Base-by-base conservation (phyloP, 2,329 filamentous ascomycete species). In the Alternaria brassicicola region DNA sequence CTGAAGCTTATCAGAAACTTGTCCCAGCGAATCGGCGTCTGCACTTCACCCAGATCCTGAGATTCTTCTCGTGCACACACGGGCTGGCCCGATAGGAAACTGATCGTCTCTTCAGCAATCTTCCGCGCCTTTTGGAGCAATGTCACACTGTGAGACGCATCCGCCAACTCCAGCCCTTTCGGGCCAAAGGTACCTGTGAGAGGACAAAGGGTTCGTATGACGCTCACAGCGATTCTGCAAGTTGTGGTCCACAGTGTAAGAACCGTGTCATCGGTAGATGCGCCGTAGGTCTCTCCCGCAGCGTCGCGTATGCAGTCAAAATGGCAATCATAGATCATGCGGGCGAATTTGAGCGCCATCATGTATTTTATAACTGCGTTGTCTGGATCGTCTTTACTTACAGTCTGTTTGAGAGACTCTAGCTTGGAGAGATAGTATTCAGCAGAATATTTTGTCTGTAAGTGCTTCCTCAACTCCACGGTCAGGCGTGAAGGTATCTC, bases 1-100 rank as follows among this genome's bases (percentile, higher is more conserved):
- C 33, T 47, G 26, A 51, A 48, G 39, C 52, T 46, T n/a, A 59
- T 13, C 26, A 39, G 38, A 28, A 47, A 53, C 46, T 55, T 59
- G 3, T 13, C 19, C 57, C 43, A 48, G 36, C 52, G 31, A n/a
- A 59, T 10, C 15, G 26, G 26, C 12, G 13, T 28, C 39, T 55
- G 31, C 46, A 33, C 47, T 26, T 3, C 15, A 7, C 26, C 15
- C 17, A 12, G 23, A 10, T 12, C 7, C 1, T 26, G 19, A 13
- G 17, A 46, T 13, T 19, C 17, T 46, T 46, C 43, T 23, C 21
- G 28, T 28, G 43, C 43, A 46, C 28, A 33, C 28, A n/a, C 21
- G 28, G 43, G 43, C 43, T 33, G 19, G 17, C 25, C 6, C 1
- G 33, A 36, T 25, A 55, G 31, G 39, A 45, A 42, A 17, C n/a